phyloP scores from a whole-genome alignment of 176 grass and related monocot genomes.

The Pontederia paniculata region DNA sequence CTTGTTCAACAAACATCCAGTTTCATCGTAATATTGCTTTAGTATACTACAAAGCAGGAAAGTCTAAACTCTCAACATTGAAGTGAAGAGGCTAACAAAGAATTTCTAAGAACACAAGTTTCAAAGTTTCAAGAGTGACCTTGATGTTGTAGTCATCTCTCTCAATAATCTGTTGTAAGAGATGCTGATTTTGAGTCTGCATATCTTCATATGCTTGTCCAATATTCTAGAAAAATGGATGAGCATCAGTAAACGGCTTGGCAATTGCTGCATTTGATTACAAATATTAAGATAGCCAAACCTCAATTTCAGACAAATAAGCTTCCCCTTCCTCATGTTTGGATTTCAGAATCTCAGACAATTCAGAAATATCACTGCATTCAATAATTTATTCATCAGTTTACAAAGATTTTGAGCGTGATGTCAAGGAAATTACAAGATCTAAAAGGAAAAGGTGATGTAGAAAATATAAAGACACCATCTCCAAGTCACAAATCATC shows the following conservation, averaged over 20 bases:
- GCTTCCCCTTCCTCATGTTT: constrained; percentile 80
- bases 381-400: constrained; percentile 19
- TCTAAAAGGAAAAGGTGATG: no score
- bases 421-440: constrained; percentile 3
- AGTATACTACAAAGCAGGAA: no score
- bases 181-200: constrained; percentile 85
- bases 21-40: no score
- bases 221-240: constrained; percentile 63
- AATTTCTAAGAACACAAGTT: constrained; percentile 8
- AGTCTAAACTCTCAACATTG: neutral
- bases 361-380: constrained; percentile 42
- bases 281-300: constrained; percentile 13
- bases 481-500: no score
- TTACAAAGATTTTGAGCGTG: constrained; percentile 16
- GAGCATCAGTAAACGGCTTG: no score
- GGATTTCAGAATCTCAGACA: constrained; percentile 60
- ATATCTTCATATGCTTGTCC: constrained; percentile 83
- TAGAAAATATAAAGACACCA: neutral
- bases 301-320: constrained; percentile 84
- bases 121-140: constrained; percentile 27
- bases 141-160: constrained; percentile 97
- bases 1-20: constrained; percentile 1
- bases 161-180: constrained; percentile 87
- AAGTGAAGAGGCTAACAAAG: constrained; percentile 2
- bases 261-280: no score